Base-by-base conservation (phyloP, 345 rosid genomes). In the Camelina laxa region DNA sequence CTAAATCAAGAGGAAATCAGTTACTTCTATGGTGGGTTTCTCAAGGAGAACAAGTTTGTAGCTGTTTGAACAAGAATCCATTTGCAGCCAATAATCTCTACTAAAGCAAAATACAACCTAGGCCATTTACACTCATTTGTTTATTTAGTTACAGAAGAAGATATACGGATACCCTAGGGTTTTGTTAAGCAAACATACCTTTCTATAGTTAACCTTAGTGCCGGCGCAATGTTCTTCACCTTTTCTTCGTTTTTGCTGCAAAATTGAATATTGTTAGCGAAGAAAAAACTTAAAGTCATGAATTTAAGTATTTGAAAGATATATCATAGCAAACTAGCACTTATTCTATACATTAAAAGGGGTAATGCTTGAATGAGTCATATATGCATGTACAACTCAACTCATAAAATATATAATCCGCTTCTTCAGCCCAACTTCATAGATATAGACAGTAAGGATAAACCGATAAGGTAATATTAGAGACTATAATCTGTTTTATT, bases 211-310 rank as follows among this genome's bases (percentile, higher is more conserved):
- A 58, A 74, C 60, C 79, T 84, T 92, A 75, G 85, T 87, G 69
- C 86, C 85, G 2, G 72, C n/a, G 68, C 59, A 73, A 76, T 83
- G 82, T 41, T 91, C 98, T 49, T 91, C 96, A 49, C 87, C 80
- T 85, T 93, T 93, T 80, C 96, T 89, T 73, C 98, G 85, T 75
- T 95, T 95, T 83, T 92, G 87, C 99, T 92, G 88, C 44, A 65
- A 68, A 78, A 44, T 48, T 7, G 19, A 60, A 9, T 14, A 71
- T 48, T 64, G 31, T 77, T 77, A 70, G 72, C 48, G 48, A 41
- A 65, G 3, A 72, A 4, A 4, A 58, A 31, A 10, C 21, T 66
- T 13, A 9, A 22, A 21, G 41, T 11, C 38, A 55, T 16, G 3
- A 8, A 45, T 62, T 33, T 14, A 75, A 62, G 13, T 48, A 11